Evolutionary conservation across 305 asterid genomes (phyloP).

Genomic region (Fraxinus platypoda): DNA sequence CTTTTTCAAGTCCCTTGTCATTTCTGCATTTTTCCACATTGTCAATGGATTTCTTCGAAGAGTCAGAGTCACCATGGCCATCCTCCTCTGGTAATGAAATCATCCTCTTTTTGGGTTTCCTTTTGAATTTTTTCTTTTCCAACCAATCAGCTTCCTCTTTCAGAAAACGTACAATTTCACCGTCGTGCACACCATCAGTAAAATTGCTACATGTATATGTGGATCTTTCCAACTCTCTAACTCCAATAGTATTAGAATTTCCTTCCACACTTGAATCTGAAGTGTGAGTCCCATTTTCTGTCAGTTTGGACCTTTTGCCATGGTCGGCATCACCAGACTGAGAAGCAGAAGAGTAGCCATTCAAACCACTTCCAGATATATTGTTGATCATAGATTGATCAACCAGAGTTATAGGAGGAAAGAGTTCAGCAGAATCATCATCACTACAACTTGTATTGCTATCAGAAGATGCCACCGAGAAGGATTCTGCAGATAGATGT

Average conservation of each 20-base stretch:
- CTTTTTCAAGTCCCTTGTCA: conserved; percentile 27
- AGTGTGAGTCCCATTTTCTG: conserved; percentile 41
- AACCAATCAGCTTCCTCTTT: conserved; percentile 41
- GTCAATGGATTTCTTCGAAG: conserved; percentile 38
- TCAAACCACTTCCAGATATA: conserved; percentile 34
- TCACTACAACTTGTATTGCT: conserved; percentile 81
- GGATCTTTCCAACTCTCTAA: conserved; percentile 32
- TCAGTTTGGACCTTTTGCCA: conserved; percentile 29
- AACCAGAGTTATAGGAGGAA: conserved; percentile 32
- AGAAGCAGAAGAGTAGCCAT: conserved; percentile 23
- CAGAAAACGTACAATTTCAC: conserved; percentile 28
- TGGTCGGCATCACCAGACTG: conserved; percentile 28
- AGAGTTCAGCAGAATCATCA: conserved; percentile 50
- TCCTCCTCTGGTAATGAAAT: conserved; percentile 62
- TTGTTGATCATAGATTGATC: conserved; percentile 38
- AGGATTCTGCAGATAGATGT: conserved; percentile 75
- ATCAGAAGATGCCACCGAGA: conserved; percentile 76
- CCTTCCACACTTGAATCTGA: conserved; percentile 35
- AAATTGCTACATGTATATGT: conserved; percentile 24
- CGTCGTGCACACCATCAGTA: conserved; percentile 27
- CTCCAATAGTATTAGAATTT: conserved; percentile 21
- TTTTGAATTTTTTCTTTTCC: conserved; percentile 44
- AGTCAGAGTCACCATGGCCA: conserved; percentile 34
- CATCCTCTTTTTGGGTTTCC: conserved; percentile 62
- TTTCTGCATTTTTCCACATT: conserved; percentile 33